Conservation (phyloP, 2,329 filamentous ascomycete species). For the Stagonosporopsis chrysanthemi region DNA sequence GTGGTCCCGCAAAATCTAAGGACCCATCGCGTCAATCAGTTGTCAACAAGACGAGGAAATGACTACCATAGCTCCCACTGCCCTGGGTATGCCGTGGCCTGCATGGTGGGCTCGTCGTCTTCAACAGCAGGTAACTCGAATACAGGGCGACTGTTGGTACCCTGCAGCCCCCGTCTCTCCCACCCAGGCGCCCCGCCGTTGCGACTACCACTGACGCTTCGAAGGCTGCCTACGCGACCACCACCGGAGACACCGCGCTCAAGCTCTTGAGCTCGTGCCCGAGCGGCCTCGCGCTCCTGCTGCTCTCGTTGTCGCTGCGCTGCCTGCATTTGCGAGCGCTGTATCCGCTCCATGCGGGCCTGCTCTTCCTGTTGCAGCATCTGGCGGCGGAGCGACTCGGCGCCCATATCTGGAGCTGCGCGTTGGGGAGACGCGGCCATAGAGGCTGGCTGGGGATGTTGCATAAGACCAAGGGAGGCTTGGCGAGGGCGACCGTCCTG, state of each 20-base stretch:
- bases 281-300: constrained; percentile 38
- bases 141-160: constrained; percentile 32
- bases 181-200: constrained; percentile 36
- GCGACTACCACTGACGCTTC: constrained; percentile 40
- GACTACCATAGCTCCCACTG: constrained; percentile 46
- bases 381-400: constrained; percentile 45
- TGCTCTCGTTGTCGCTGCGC: constrained; percentile 32
- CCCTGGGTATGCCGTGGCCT: constrained; percentile 72
- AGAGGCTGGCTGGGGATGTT: constrained; percentile 49
- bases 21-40: constrained; percentile 19
- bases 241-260: constrained; percentile 46
- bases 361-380: constrained; percentile 45
- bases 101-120: constrained; percentile 65
- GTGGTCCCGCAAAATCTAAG: not conserved
- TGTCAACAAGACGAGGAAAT: constrained; percentile 35
- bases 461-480: constrained; percentile 43
- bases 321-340: constrained; percentile 38
- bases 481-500: constrained; percentile 41
- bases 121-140: constrained; percentile 50
- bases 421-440: constrained; percentile 50
- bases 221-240: constrained; percentile 41
- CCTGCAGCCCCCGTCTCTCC: constrained; percentile 33
- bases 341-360: constrained; percentile 42
- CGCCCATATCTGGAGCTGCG: constrained; percentile 47
- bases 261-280: constrained; percentile 44